Conservation (phyloP, 2,329 filamentous ascomycete species). For the Penicillium oxalicum region DNA sequence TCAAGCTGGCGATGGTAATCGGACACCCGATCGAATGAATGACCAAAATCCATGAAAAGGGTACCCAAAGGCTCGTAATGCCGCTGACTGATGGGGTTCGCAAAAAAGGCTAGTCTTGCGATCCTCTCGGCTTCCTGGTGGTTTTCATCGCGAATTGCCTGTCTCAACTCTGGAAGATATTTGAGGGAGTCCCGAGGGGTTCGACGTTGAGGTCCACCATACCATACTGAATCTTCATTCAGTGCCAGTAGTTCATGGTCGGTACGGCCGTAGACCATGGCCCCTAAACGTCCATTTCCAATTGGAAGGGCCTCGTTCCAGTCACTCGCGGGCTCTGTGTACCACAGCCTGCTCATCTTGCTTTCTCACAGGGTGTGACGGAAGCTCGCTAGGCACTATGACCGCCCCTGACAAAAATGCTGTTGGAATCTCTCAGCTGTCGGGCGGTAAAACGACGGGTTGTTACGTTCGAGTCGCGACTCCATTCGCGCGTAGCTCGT, state of each 20-base stretch:
- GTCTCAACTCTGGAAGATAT: slow-evolving; percentile 36
- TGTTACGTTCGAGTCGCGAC: too few relatives aligned
- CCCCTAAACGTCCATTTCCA: slow-evolving; percentile 45
- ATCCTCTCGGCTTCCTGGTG: slow-evolving; percentile 41
- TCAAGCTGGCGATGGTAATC: slow-evolving; percentile 40
- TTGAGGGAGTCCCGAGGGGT: slow-evolving; percentile 36
- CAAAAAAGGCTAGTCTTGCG: slow-evolving; percentile 40
- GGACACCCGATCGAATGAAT: slow-evolving; percentile 21
- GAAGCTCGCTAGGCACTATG: too few relatives aligned
- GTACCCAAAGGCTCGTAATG: slow-evolving; percentile 45
- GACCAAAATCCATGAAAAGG: slow-evolving; percentile 40
- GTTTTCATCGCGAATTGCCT: slow-evolving; percentile 37
- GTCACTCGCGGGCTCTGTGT: slow-evolving; percentile 19
- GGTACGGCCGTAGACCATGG: slow-evolving; percentile 44
- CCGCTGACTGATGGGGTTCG: slow-evolving; percentile 42
- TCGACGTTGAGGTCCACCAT: slow-evolving; percentile 42
- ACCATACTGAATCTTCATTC: slow-evolving; percentile 47
- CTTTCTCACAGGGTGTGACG: too few relatives aligned
- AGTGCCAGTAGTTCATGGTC: slow-evolving; percentile 41
- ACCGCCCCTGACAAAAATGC: too few relatives aligned
- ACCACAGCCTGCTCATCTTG: slow-evolving; percentile 27
- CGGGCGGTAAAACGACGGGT: too few relatives aligned
- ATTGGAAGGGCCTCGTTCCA: slow-evolving; percentile 44
- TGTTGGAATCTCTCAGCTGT: too few relatives aligned
- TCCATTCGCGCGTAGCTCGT: too few relatives aligned